phyloP scores from a whole-genome alignment of 2,329 filamentous ascomycete species.

The Cercospora canescens region DNA sequence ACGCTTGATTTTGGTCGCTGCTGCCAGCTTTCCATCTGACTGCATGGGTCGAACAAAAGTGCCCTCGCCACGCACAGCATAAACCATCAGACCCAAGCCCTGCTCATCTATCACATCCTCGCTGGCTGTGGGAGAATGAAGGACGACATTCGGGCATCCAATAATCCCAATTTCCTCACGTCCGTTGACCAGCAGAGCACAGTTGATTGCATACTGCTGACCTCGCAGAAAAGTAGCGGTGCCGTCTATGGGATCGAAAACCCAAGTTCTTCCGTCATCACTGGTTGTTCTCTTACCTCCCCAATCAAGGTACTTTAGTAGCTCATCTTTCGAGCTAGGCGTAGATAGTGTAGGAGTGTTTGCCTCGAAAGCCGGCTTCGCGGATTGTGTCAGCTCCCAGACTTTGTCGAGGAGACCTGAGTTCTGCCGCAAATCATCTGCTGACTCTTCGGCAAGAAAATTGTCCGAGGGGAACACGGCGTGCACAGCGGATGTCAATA shows the following conservation, averaged over 20 bases:
- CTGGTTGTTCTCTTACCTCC: slow-evolving; percentile 49
- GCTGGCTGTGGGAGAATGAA: slow-evolving; percentile 44
- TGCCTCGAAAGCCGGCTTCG: slow-evolving; percentile 24
- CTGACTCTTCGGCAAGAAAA: slow-evolving; percentile 64
- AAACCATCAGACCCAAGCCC: slow-evolving; percentile 50
- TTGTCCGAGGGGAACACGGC: slow-evolving; percentile 54
- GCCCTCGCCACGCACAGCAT: slow-evolving; percentile 50
- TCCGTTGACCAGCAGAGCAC: slow-evolving; percentile 60
- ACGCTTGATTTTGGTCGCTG: slow-evolving; percentile 18
- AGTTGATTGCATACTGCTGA: slow-evolving; percentile 63
- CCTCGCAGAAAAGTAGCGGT: slow-evolving; percentile 62
- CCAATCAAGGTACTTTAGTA: slow-evolving; percentile 63
- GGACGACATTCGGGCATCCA: slow-evolving; percentile 62
- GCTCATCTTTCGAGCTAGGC: slow-evolving; percentile 53
- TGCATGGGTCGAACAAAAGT: slow-evolving; percentile 36
- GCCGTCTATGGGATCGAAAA: slow-evolving; percentile 66
- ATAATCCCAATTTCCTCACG: slow-evolving; percentile 59
- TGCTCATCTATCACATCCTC: slow-evolving; percentile 49
- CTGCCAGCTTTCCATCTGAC: slow-evolving; percentile 15
- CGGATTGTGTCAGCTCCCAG: slow-evolving; percentile 53
- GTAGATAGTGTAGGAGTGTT: slow-evolving; percentile 38
- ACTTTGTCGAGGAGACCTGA: slow-evolving; percentile 52
- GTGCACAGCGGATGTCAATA: slow-evolving; percentile 60
- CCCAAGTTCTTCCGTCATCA: slow-evolving; percentile 54
- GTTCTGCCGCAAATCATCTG: slow-evolving; percentile 54